Conservation (phyloP, 2,329 filamentous ascomycete species). For the Paramyrothecium roridum region DNA sequence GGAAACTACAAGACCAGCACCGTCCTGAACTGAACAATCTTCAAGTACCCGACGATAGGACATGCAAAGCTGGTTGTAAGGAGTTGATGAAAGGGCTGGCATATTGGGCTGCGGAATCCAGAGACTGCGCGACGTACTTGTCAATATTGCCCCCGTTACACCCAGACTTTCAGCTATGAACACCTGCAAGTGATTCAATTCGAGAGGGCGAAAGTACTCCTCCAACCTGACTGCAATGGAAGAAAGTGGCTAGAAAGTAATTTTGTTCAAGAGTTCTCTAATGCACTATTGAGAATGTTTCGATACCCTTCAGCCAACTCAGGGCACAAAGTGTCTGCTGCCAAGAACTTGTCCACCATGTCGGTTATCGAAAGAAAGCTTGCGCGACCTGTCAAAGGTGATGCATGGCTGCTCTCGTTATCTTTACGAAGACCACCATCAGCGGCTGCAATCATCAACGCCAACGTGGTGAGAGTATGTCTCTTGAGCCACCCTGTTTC, state of each 20-base stretch:
- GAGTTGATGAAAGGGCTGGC: constrained; percentile 1
- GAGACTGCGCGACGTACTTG: constrained; percentile 4
- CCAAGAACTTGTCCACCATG: background rate
- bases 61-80: background rate
- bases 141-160: constrained; percentile 2
- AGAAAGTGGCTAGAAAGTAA: background rate
- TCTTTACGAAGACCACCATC: too few relatives aligned
- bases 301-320: background rate
- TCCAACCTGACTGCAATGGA: background rate
- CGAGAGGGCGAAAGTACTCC: background rate
- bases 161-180: background rate
- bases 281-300: background rate
- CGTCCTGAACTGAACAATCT: background rate
- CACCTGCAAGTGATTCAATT: background rate
- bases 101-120: constrained; percentile 2
- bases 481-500: background rate
- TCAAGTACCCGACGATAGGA: background rate
- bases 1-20: background rate
- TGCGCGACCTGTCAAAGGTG: too few relatives aligned
- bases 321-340: background rate
- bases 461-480: too few relatives aligned
- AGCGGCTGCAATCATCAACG: too few relatives aligned
- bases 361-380: too few relatives aligned
- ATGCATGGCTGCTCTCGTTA: too few relatives aligned
- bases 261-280: background rate